Conservation (phyloP, 2,329 filamentous ascomycete species). For the Ophiosphaerella korrae region DNA sequence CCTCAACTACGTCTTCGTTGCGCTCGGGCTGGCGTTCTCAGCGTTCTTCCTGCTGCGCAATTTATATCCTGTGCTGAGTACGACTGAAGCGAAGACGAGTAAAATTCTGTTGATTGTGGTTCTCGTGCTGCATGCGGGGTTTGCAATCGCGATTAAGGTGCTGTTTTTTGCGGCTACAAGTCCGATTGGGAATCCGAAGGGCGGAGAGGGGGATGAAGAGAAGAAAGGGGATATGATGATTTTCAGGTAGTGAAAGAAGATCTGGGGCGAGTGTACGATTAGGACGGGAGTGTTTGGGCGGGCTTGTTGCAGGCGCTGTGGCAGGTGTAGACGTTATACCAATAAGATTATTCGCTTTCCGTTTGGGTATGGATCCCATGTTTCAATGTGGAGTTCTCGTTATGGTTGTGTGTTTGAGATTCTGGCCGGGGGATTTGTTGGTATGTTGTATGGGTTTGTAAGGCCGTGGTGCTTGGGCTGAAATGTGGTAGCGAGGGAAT, state of each 20-base stretch:
- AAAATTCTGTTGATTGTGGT: conserved; percentile 86
- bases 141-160: conserved; percentile 93
- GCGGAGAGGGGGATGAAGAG: conserved; percentile 18
- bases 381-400: no score
- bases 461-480: no score
- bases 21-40: conserved; percentile 57
- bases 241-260: background rate
- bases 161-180: conserved; percentile 81
- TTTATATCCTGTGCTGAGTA: conserved; percentile 77
- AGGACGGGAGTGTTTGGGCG: no score
- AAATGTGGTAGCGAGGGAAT: no score
- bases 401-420: no score
- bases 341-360: background rate
- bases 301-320: background rate
- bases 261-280: background rate
- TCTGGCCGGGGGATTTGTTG: no score
- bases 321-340: background rate
- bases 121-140: conserved; percentile 81
- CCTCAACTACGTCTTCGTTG: conserved; percentile 94
- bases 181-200: conserved; percentile 38
- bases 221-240: conserved; percentile 16
- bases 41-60: conserved; percentile 48
- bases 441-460: no score
- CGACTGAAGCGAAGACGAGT: conserved; percentile 89
- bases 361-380: no score